Conservation (phyloP, 2,329 filamentous ascomycete genomes). For the Colletotrichum falcatum region DNA sequence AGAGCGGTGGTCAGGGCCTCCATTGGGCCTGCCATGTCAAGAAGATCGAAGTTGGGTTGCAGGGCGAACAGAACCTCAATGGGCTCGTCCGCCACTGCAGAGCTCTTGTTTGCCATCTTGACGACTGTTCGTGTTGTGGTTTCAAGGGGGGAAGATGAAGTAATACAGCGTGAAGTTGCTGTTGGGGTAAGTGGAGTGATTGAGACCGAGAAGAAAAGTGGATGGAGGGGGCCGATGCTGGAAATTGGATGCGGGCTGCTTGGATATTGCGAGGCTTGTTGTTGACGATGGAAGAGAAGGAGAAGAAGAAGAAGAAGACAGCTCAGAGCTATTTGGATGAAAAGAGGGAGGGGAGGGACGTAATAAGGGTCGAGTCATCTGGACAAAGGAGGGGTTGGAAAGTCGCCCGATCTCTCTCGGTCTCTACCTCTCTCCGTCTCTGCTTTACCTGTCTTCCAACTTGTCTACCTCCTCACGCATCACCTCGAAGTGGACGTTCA, state of each 20-base stretch:
- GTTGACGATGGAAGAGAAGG: conserved; percentile 24
- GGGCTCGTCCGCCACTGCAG: conserved; percentile 69
- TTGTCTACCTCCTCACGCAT: conserved; percentile 18
- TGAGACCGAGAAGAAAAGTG: conserved; percentile 13
- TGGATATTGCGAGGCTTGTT: conserved; percentile 31
- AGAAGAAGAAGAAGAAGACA: conserved; percentile 20
- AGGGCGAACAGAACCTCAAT: conserved; percentile 71
- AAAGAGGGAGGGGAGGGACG: conserved; percentile 42
- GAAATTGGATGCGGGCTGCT: conserved; percentile 38
- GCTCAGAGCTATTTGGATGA: conserved; percentile 35
- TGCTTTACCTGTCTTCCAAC: conserved; percentile 8
- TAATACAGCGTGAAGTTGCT: conserved; percentile 27
- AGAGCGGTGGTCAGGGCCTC: conserved; percentile 64
- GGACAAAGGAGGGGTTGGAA: conserved; percentile 42
- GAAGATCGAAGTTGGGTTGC: conserved; percentile 69
- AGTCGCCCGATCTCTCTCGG: conserved; percentile 27
- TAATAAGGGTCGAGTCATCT: conserved; percentile 42
- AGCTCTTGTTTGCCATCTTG: conserved; percentile 70
- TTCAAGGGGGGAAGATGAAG: conserved; percentile 16
- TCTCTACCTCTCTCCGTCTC: conserved; percentile 6
- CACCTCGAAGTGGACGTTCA: conserved; percentile 6
- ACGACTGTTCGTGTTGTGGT: conserved; percentile 41
- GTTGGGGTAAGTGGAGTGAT: conserved; percentile 24
- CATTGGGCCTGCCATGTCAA: conserved; percentile 68
- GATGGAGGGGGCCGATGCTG: conserved; percentile 14